Conservation (phyloP, 805 yeast species). For the Scheffersomyces coipomensis region DNA sequence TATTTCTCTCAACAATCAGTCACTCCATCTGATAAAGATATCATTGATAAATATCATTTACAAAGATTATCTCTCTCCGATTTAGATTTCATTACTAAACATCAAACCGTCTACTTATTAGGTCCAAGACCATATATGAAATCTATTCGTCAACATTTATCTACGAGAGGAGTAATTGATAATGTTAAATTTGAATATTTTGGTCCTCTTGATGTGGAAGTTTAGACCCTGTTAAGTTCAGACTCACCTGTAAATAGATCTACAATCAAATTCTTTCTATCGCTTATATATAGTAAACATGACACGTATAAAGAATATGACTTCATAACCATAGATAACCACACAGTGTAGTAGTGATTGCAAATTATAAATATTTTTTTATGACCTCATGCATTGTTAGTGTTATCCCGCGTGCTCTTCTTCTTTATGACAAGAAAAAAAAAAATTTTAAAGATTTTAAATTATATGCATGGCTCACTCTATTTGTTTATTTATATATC, state of each 20-base stretch:
- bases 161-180: conserved; percentile 10
- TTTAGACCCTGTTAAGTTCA: no score
- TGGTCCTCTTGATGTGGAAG: conserved; percentile 32
- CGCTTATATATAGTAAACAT: no score
- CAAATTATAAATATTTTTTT: no score
- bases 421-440: neutral
- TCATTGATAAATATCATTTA: conserved; percentile 9
- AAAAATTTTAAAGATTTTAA: neutral
- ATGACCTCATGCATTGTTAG: no score
- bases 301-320: no score
- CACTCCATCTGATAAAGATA: neutral
- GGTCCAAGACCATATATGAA: conserved; percentile 36
- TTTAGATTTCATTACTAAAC: conserved; percentile 16
- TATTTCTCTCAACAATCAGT: conserved; percentile 13
- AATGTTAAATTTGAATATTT: conserved; percentile 26
- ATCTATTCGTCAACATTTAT: conserved; percentile 20
- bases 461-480: no score
- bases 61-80: conserved; percentile 14
- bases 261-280: no score
- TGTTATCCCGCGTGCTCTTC: no score
- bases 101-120: conserved; percentile 26
- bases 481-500: no score
- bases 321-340: no score
- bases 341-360: no score
- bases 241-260: no score